Base-by-base conservation (phyloP, 176 grass and related monocot genomes). In the Phyllostachys edulis region DNA sequence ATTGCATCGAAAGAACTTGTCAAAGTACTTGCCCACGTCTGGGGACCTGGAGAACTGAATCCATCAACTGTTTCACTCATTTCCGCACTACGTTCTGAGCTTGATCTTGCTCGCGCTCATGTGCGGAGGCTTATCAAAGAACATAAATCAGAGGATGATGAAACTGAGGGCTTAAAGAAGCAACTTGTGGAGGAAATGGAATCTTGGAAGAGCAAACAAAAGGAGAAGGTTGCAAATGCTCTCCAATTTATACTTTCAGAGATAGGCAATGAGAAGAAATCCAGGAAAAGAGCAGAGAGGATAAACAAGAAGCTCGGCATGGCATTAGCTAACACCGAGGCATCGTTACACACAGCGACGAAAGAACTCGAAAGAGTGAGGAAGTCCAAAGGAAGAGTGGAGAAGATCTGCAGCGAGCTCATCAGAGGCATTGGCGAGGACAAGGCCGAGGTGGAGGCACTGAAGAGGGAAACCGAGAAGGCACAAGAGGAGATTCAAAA, bases 1-100 rank as follows among this genome's bases (percentile, higher is more conserved):
- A 78, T 87, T 44, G 83, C 93, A 62, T 92, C 93, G 27, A 98
- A 89, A 91, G 91, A 93, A 62, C 91, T 98, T 14, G 75, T 94
- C 45, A 98, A 93, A 74, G 85, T 91, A 67, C 57, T 95, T 39
- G 47, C 87, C 65, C 87, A 82, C 77, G 71, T 95, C 69, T 85
- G 80, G 87, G 87, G 85, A 51, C 78, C 73, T 69, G 80, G 83
- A 76, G 86, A 98, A 29, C 29, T 81, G 39, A 85, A 88, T 76
- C 73, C 85, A 6, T 98, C 91, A 47, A 82, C 80, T 49, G 26
- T 85, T 2, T 91, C 91, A 21, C 96, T 98, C 23, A 64, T 93
- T 47, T 93, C 89, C 17, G 85, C 89, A 2, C 91, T 98, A 39
- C 42, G 74, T 63, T 86, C 89, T 15, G 88, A 98, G 70, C 73